phyloP scores from a whole-genome alignment of 176 grass and related monocot species.

The Musa itinerans region DNA sequence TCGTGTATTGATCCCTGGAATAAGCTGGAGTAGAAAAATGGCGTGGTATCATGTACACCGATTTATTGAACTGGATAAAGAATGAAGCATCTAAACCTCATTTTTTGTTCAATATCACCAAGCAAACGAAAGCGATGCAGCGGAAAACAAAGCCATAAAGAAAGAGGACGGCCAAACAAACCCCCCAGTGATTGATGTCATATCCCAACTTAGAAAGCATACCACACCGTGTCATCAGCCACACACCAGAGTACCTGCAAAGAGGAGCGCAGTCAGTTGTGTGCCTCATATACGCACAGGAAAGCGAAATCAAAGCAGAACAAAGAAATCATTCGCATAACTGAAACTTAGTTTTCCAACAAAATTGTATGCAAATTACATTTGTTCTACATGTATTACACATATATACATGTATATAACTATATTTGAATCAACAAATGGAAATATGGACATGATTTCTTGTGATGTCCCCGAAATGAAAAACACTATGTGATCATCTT shows the following conservation, averaged over 20 bases:
- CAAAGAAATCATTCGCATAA: too few relatives aligned
- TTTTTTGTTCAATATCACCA: slow-evolving; percentile 33
- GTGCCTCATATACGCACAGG: too few relatives aligned
- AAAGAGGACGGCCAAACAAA: slow-evolving; percentile 69
- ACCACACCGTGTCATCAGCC: slow-evolving; percentile 81
- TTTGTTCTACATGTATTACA: too few relatives aligned
- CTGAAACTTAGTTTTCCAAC: too few relatives aligned
- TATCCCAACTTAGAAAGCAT: slow-evolving; percentile 39
- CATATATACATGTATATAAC: too few relatives aligned
- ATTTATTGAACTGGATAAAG: not conserved
- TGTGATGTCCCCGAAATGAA: too few relatives aligned
- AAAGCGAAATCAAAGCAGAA: too few relatives aligned
- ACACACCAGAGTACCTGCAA: slow-evolving; percentile 75
- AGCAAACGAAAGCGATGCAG: slow-evolving; percentile 52
- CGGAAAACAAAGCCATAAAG: slow-evolving; percentile 78
- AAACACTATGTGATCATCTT: too few relatives aligned
- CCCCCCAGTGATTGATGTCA: slow-evolving; percentile 52
- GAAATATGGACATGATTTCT: too few relatives aligned
- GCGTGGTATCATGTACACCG: not conserved
- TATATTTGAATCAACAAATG: too few relatives aligned
- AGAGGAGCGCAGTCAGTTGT: slow-evolving; percentile 2
- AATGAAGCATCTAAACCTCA: not conserved
- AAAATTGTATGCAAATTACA: too few relatives aligned
- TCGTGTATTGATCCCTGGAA: not conserved
- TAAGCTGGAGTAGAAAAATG: not conserved